Evolutionary conservation across 1,284 basidiomycete genomes (phyloP).

Genomic region (Tilletia indica): DNA sequence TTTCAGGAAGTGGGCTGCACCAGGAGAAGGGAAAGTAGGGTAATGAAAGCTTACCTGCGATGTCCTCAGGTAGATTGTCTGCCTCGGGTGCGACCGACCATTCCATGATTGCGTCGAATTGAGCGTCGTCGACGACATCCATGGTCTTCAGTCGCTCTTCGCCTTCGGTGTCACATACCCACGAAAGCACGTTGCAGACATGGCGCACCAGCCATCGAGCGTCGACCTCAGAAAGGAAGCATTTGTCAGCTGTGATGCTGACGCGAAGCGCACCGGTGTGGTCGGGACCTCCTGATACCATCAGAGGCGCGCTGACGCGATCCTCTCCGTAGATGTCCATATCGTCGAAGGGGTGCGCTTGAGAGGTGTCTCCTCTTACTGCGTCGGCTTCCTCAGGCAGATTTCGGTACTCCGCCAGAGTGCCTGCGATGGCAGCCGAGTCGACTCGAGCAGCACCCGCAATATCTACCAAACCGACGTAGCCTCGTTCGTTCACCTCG

Average conservation of each 20-base stretch:
- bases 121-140: conserved; percentile 6
- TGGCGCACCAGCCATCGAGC: conserved; percentile 3
- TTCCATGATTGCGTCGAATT: conserved; percentile 4
- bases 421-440: not conserved
- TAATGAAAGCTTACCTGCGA: too few relatives aligned
- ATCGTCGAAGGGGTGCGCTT: not conserved
- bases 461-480: not conserved
- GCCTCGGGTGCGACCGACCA: not conserved
- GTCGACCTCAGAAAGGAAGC: not conserved
- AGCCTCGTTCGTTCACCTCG: not conserved
- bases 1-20: too few relatives aligned
- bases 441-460: conserved; percentile 3
- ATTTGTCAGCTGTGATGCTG: not conserved
- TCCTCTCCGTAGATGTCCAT: conserved; percentile 4
- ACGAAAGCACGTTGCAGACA: not conserved
- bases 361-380: not conserved
- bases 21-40: too few relatives aligned
- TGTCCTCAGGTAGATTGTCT: too few relatives aligned
- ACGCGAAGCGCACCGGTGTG: not conserved
- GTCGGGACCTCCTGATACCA: not conserved
- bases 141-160: not conserved
- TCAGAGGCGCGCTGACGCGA: not conserved
- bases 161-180: conserved; percentile 3
- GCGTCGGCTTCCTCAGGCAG: conserved; percentile 2
- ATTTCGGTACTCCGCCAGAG: conserved; percentile 4